Conservation (phyloP, 768 basidiomycete genomes). For the Hygrophoropsis aurantiaca region DNA sequence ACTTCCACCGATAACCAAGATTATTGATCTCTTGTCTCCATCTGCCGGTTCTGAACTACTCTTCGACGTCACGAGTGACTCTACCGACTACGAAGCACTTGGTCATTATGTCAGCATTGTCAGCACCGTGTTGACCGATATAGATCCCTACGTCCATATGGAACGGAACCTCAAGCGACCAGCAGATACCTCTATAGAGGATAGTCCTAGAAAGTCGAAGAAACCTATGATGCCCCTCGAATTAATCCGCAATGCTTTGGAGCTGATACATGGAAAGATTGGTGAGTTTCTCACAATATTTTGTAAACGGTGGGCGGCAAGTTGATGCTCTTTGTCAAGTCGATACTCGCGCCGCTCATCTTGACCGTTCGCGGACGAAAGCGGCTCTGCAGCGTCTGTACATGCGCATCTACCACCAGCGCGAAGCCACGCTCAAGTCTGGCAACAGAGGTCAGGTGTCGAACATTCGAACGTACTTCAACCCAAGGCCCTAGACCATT, state of each 20-base stretch:
- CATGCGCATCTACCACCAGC: slow-evolving; percentile 66
- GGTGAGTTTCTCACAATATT: slow-evolving; percentile 39
- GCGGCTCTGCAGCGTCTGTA: slow-evolving; percentile 63
- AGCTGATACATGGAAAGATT: slow-evolving; percentile 58
- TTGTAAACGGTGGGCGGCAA: background rate
- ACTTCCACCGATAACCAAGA: slow-evolving; percentile 49
- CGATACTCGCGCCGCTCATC: slow-evolving; percentile 71
- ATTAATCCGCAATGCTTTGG: slow-evolving; percentile 46
- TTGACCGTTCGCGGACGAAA: slow-evolving; percentile 76
- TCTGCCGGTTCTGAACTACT: slow-evolving; percentile 39
- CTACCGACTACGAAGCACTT: slow-evolving; percentile 62
- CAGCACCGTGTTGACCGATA: slow-evolving; percentile 55
- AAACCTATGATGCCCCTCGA: slow-evolving; percentile 46
- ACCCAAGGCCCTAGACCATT: slow-evolving; percentile 12
- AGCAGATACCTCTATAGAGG: slow-evolving; percentile 11
- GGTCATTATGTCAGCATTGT: slow-evolving; percentile 55
- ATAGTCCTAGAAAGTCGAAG: slow-evolving; percentile 26
- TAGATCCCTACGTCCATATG: slow-evolving; percentile 53
- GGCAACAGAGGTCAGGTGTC: slow-evolving; percentile 17
- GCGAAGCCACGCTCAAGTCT: slow-evolving; percentile 30
- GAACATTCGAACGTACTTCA: slow-evolving; percentile 30
- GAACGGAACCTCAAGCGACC: slow-evolving; percentile 33
- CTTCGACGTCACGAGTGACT: slow-evolving; percentile 55
- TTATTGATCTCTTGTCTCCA: slow-evolving; percentile 51
- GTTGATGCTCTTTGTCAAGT: slow-evolving; percentile 34